Conservation (phyloP, 352 stramenopile species). For the Phytophthora constricta region DNA sequence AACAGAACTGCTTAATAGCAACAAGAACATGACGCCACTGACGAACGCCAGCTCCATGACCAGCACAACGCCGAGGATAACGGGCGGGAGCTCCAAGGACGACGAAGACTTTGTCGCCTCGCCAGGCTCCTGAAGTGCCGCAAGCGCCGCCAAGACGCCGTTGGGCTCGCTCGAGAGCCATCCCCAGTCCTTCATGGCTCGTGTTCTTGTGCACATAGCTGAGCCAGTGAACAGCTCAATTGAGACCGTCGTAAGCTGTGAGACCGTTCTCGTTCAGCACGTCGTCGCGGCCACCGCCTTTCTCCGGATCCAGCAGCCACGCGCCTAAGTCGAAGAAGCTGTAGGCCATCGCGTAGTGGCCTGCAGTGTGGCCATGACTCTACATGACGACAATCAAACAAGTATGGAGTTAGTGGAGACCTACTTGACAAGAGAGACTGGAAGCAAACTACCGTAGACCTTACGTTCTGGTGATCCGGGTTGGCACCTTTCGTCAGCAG, state of each 20-base stretch:
- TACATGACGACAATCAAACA: too few relatives aligned
- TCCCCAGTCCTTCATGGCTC: conserved; percentile 18
- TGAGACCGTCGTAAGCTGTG: conserved; percentile 92
- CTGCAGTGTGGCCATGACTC: conserved; percentile 90
- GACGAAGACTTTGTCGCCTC: not conserved
- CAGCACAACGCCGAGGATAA: conserved; percentile 40
- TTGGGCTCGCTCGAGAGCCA: conserved; percentile 38
- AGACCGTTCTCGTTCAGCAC: conserved; percentile 93
- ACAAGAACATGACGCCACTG: conserved; percentile 38
- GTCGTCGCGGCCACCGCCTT: conserved; percentile 83
- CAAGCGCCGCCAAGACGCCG: conserved; percentile 38
- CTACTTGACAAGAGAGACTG: too few relatives aligned
- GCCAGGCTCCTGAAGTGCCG: conserved; percentile 26
- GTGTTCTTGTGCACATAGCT: conserved; percentile 18
- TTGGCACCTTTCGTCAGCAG: conserved; percentile 90
- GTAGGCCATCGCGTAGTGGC: conserved; percentile 95
- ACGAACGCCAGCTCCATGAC: conserved; percentile 49
- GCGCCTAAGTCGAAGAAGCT: conserved; percentile 92
- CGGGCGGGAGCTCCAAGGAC: conserved; percentile 18
- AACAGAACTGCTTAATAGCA: conserved; percentile 38
- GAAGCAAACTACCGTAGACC: conserved; percentile 7
- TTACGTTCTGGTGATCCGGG: conserved; percentile 91
- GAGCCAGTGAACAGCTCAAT: conserved; percentile 26
- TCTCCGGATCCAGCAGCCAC: conserved; percentile 89
- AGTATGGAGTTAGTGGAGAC: conserved; percentile 12